phyloP scores from a whole-genome alignment of 331 rosid species.

The Rhamnella rubrinervis region DNA sequence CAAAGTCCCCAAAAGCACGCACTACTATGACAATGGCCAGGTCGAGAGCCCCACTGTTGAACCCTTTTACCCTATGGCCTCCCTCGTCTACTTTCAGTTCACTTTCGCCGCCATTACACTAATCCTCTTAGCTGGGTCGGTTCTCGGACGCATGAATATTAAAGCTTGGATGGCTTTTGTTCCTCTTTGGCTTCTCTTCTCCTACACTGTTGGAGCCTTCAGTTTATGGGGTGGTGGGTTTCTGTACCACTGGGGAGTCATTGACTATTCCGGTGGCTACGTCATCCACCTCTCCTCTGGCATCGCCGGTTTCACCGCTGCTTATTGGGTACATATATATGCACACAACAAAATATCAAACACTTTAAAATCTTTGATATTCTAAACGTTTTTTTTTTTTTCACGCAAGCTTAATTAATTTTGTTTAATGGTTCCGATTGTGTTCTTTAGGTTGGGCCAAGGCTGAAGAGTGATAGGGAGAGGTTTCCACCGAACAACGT shows the following conservation, averaged over 20 bases:
- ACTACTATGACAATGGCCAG: not conserved
- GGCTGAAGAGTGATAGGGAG: slow-evolving; percentile 78
- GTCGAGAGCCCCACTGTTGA: slow-evolving; percentile 1
- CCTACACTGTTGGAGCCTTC: slow-evolving; percentile 85
- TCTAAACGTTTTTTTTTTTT: not conserved
- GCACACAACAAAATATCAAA: too few species aligned
- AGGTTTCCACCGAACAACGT: slow-evolving; percentile 91
- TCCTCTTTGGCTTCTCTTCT: slow-evolving; percentile 82
- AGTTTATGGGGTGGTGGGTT: slow-evolving; percentile 92
- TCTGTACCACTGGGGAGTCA: slow-evolving; percentile 85
- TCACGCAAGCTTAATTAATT: not conserved
- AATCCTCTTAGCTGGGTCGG: slow-evolving; percentile 74
- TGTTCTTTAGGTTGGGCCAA: slow-evolving; percentile 68
- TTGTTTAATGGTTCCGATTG: not conserved
- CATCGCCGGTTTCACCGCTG: slow-evolving; percentile 79
- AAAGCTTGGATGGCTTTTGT: slow-evolving; percentile 97
- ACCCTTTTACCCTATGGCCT: slow-evolving; percentile 71
- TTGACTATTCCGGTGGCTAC: slow-evolving; percentile 86
- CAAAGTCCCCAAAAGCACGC: slow-evolving; percentile 45
- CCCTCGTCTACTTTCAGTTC: slow-evolving; percentile 82
- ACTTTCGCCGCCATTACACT: slow-evolving; percentile 81
- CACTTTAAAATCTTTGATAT: too few species aligned
- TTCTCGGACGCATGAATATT: slow-evolving; percentile 85
- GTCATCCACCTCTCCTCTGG: slow-evolving; percentile 91
- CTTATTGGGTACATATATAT: slow-evolving; percentile 67